These are phyloP conservation scores for Fusarium sacchari DNA, from an alignment of 2,329 filamentous ascomycete genomes.

Conservation along the genomic window DNA sequence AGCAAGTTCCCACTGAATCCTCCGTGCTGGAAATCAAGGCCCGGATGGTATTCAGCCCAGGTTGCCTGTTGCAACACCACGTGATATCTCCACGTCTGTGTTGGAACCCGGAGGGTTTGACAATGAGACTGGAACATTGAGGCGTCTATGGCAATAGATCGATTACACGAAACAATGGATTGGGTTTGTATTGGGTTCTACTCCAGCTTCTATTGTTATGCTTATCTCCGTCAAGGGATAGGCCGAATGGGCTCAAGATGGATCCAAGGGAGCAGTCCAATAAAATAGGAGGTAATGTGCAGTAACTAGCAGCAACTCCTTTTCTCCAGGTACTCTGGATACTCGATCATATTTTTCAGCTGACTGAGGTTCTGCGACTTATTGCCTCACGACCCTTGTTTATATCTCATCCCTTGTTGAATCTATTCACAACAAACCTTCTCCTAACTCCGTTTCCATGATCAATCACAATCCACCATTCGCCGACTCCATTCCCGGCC, in stretches of 20 bases:
- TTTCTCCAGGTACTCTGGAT: background rate
- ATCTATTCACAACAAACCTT: background rate
- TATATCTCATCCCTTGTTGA: background rate
- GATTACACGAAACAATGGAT: background rate
- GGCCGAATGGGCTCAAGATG: background rate
- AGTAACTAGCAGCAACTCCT: background rate
- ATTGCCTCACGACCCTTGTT: background rate
- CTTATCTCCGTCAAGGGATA: slow-evolving; percentile 8
- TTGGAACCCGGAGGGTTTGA: slow-evolving; percentile 5
- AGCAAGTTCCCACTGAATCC: background rate
- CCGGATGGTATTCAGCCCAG: background rate
- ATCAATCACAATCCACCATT: background rate
- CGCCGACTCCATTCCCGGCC: background rate
- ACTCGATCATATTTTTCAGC: background rate
- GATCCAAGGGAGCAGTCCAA: background rate
- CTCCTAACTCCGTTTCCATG: background rate
- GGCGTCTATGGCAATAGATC: background rate
- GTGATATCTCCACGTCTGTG: background rate
- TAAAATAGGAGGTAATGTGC: background rate
- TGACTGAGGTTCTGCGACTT: background rate
- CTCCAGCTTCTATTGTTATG: background rate
- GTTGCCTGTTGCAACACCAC: slow-evolving; percentile 1
- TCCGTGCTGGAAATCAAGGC: background rate
- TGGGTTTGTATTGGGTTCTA: background rate
- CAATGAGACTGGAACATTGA: background rate